Percentiles rank a stretch among this genome's conserved stretches.
phyloP scores from a whole-genome alignment of 2,329 filamentous ascomycete species.

The Clarireedia hainanense region DNA sequence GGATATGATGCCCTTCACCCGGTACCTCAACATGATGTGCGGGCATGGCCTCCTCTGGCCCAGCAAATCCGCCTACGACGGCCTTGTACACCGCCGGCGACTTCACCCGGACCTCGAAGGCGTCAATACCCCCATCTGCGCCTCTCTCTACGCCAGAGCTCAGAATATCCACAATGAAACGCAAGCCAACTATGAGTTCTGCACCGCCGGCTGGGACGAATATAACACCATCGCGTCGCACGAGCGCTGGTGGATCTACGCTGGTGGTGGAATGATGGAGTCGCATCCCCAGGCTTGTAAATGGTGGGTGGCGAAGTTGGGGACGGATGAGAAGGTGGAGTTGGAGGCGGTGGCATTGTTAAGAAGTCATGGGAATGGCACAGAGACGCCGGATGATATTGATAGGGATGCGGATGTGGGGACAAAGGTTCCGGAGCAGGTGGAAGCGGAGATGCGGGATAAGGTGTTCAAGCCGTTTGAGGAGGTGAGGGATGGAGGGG shows the following conservation, averaged over 20 bases:
- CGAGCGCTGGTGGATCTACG: neutral
- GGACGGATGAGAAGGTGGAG: no score
- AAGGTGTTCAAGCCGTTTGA: no score
- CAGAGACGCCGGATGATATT: no score
- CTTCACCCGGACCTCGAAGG: neutral
- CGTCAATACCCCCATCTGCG: neutral
- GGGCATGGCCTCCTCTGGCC: neutral
- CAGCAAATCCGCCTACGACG: neutral
- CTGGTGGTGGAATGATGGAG: neutral
- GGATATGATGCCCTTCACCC: neutral
- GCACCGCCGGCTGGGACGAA: neutral
- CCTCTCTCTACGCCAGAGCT: neutral
- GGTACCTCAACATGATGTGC: conserved; percentile 1
- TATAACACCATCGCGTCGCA: neutral
- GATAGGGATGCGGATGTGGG: no score
- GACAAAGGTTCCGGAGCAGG: no score
- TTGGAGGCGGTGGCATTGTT: no score
- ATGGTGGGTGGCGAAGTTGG: no score
- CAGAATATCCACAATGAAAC: neutral
- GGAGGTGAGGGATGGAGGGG: no score
- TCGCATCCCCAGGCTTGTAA: neutral
- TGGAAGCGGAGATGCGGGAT: no score
- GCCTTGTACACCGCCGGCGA: neutral
- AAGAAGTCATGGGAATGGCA: no score
- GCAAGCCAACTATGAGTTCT: neutral